Conservation (phyloP, 2,329 filamentous ascomycete genomes). For the Pyrenophora graminea region DNA sequence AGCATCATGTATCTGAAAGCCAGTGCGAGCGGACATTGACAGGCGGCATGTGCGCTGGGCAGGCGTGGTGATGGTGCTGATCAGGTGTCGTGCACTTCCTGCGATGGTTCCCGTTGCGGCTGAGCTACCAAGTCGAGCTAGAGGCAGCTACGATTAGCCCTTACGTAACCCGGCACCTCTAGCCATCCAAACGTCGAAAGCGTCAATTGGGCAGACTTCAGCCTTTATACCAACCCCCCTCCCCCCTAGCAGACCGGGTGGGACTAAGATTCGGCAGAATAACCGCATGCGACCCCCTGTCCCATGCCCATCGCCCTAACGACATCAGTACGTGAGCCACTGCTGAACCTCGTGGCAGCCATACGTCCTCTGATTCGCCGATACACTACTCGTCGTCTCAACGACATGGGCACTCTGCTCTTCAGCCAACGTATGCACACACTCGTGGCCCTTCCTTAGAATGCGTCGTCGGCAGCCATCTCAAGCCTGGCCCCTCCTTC, state of each 20-base stretch:
- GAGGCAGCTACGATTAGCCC: slow-evolving; percentile 1
- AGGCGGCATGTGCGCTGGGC: background rate
- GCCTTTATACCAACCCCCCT: slow-evolving; percentile 8
- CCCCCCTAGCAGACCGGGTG: background rate
- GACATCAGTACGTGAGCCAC: slow-evolving; percentile 13
- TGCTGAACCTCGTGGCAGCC: slow-evolving; percentile 24
- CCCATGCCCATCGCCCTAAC: slow-evolving; percentile 13
- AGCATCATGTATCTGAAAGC: slow-evolving; percentile 1
- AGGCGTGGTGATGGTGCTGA: background rate
- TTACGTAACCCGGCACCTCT: slow-evolving; percentile 19
- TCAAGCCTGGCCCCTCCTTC: slow-evolving; percentile 35
- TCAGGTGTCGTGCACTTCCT: slow-evolving; percentile 6
- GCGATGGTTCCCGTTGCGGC: background rate
- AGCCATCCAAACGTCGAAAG: slow-evolving; percentile 9
- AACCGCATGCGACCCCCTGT: slow-evolving; percentile 16
- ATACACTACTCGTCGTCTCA: slow-evolving; percentile 23
- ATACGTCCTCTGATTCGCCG: slow-evolving; percentile 31
- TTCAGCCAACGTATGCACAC: slow-evolving; percentile 37
- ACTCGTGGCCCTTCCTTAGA: slow-evolving; percentile 41
- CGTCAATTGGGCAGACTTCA: slow-evolving; percentile 14
- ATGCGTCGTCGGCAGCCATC: slow-evolving; percentile 29
- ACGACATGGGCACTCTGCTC: slow-evolving; percentile 35
- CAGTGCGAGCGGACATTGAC: slow-evolving; percentile 1
- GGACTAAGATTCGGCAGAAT: slow-evolving; percentile 20
- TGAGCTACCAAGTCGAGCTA: slow-evolving; percentile 18